A percentile compares a stretch with the other conserved stretches of the same genome.
These are phyloP conservation scores for Dothideomycetidae sp. DNA, from an alignment of 2,329 filamentous ascomycete genomes.

Conservation along the genomic window DNA sequence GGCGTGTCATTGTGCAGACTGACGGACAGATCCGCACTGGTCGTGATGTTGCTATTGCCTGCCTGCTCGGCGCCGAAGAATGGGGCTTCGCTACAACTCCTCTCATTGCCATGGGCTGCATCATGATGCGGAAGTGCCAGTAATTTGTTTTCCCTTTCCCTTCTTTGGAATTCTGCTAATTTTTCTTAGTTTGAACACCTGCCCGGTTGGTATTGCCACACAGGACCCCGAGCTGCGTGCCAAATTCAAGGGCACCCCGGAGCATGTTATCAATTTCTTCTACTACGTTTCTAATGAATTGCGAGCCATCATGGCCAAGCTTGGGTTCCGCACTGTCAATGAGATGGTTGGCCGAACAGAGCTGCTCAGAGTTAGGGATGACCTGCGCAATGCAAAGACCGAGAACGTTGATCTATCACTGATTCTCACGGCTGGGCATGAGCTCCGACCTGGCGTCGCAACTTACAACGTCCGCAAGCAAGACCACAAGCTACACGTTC, in stretches of 20 bases:
- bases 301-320: constrained; percentile 88
- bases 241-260: constrained; percentile 85
- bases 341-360: constrained; percentile 96
- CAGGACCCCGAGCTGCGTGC: constrained; percentile 87
- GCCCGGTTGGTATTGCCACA: constrained; percentile 87
- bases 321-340: constrained; percentile 89
- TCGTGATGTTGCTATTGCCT: constrained; percentile 85
- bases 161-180: constrained; percentile 13
- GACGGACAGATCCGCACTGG: constrained; percentile 89
- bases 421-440: constrained; percentile 90
- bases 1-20: constrained; percentile 89
- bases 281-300: constrained; percentile 96
- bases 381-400: constrained; percentile 76
- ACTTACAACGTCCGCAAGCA: constrained; percentile 98
- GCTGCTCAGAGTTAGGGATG: constrained; percentile 71
- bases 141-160: background rate
- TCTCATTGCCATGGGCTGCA: constrained; percentile 90
- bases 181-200: constrained; percentile 47
- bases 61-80: constrained; percentile 91
- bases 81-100: constrained; percentile 94
- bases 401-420: constrained; percentile 86
- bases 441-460: constrained; percentile 81
- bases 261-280: constrained; percentile 98
- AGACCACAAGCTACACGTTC: constrained; percentile 83
- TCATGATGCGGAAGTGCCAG: constrained; percentile 78